A percentile compares a stretch with the other conserved stretches of the same genome.
These are phyloP conservation scores for Pezicula rhizophila DNA, from an alignment of 2,329 filamentous ascomycete genomes.

Conservation along the genomic window DNA sequence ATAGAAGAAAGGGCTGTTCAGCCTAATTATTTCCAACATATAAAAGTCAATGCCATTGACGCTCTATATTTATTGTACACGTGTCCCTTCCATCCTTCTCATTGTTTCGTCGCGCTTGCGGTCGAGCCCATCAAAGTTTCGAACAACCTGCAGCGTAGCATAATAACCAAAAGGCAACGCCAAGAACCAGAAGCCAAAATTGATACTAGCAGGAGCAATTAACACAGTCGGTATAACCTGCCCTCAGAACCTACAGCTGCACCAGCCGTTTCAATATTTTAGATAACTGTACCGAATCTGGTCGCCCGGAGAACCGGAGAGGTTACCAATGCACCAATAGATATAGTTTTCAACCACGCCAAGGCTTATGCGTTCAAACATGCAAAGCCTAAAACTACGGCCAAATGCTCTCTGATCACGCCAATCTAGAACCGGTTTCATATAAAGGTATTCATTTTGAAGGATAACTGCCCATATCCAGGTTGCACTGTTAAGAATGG, in stretches of 20 bases:
- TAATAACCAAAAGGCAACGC: constrained; percentile 38
- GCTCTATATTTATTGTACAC: too few species aligned
- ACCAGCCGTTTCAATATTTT: constrained; percentile 36
- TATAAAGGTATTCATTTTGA: constrained; percentile 40
- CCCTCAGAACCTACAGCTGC: constrained; percentile 38
- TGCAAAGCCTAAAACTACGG: constrained; percentile 35
- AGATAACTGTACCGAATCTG: constrained; percentile 39
- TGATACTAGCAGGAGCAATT: constrained; percentile 38
- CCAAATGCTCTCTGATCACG: constrained; percentile 32
- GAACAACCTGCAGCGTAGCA: constrained; percentile 35
- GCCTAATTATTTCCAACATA: too few species aligned
- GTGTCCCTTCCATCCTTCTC: too few species aligned
- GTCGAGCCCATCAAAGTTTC: constrained; percentile 31
- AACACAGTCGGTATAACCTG: constrained; percentile 37
- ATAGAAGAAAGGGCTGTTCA: too few species aligned
- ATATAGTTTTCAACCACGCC: constrained; percentile 38
- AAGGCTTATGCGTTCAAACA: constrained; percentile 34
- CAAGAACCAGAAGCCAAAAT: constrained; percentile 35
- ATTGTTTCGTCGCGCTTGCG: background rate
- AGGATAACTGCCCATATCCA: constrained; percentile 43
- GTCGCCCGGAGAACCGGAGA: constrained; percentile 37
- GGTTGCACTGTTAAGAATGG: constrained; percentile 35
- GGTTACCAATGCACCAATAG: constrained; percentile 40
- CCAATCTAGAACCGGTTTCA: constrained; percentile 38
- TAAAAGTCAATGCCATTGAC: too few species aligned